These are phyloP conservation scores for Scheffersomyces lignosus DNA, from an alignment of 805 yeast species.

Conservation along the genomic window DNA sequence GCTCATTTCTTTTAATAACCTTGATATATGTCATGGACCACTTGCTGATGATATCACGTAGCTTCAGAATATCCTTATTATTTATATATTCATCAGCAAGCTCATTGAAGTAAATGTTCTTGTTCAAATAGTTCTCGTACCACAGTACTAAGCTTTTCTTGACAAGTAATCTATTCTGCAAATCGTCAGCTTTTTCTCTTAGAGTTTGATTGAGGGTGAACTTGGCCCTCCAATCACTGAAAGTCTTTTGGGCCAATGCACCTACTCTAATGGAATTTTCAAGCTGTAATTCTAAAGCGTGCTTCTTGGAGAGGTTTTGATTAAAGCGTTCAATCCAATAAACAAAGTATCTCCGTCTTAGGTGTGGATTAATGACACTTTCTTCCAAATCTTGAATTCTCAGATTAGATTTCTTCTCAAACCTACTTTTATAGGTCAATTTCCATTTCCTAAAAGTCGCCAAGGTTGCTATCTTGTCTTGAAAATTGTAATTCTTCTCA, in stretches of 20 bases:
- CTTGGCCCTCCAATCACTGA: conserved; percentile 14
- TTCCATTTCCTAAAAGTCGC: conserved; percentile 16
- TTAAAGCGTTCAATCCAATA: conserved; percentile 25
- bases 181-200: conserved; percentile 13
- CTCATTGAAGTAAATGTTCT: conserved; percentile 23
- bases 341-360: conserved; percentile 10
- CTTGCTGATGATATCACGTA: conserved; percentile 25
- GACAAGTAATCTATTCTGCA: conserved; percentile 15
- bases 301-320: conserved; percentile 6
- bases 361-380: conserved; percentile 11
- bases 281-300: conserved; percentile 8
- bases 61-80: conserved; percentile 25
- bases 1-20: conserved; percentile 31
- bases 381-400: conserved; percentile 19
- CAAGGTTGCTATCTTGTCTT: no score
- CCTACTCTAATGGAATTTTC: conserved; percentile 4
- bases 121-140: conserved; percentile 31
- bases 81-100: conserved; percentile 30
- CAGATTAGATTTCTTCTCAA: conserved; percentile 17
- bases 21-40: conserved; percentile 41
- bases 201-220: neutral
- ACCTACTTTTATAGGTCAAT: conserved; percentile 5
- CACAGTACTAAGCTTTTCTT: conserved; percentile 33
- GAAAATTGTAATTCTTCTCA: neutral
- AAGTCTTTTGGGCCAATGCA: neutral